phyloP scores from a whole-genome alignment of 179 eudicot genomes.

The Corrigiola litoralis region DNA sequence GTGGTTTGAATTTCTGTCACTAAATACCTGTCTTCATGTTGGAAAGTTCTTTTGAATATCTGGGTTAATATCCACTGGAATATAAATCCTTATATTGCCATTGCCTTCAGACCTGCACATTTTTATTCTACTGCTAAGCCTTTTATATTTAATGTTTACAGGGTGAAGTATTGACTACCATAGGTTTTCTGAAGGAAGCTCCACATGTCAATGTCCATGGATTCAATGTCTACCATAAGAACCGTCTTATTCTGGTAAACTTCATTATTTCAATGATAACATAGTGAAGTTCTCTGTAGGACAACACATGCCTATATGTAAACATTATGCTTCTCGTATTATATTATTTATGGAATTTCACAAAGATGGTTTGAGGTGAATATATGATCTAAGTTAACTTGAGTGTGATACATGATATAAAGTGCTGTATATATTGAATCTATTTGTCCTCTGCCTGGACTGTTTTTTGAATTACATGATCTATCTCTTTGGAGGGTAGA shows the following conservation, averaged over 20 bases:
- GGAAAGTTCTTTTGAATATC: not conserved
- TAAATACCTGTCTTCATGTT: not conserved
- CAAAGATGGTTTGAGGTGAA: not conserved
- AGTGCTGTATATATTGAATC: not conserved
- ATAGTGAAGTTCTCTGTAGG: no score
- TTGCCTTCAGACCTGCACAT: not conserved
- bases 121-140: conserved; percentile 4
- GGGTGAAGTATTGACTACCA: conserved; percentile 69
- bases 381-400: no score
- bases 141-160: conserved; percentile 25
- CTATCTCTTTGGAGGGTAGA: not conserved
- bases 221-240: conserved; percentile 92
- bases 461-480: not conserved
- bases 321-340: not conserved
- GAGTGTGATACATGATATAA: no score
- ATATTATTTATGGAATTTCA: not conserved
- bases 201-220: conserved; percentile 81
- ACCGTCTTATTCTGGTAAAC: conserved; percentile 91
- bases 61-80: not conserved
- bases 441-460: not conserved
- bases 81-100: not conserved
- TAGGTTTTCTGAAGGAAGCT: conserved; percentile 96
- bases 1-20: not conserved
- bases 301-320: no score
- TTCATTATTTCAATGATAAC: no score